Evolutionary conservation across 2,329 filamentous ascomycete genomes (phyloP), one percentile per base, ranked within the genome.

Genomic region (Volutella citrinella): DNA sequence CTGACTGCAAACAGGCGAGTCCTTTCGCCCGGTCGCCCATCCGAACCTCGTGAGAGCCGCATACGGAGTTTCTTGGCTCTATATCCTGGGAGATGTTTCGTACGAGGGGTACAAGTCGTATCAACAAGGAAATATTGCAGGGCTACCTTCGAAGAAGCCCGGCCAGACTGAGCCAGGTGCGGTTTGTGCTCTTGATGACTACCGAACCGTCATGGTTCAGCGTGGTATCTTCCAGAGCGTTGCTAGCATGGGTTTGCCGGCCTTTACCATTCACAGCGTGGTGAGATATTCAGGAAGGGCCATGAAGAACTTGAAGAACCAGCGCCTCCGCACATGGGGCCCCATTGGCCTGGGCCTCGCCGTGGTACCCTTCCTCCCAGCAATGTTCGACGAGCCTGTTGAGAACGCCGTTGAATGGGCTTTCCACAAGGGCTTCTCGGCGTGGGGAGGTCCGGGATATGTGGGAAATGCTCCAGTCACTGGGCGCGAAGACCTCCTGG

Each of bases 21-120:
- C 87, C 0, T 98, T 98, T 65, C 80, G 93, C 3, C 93, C 93
- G 0, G 76, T 98, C 23, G 90, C 91, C 5, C 90, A 96, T 57
- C 91, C 89, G 0, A 81, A 74, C 52, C 66, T 94, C 4, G 84
- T 98, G 10, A 78, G 83, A 39, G 71, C 78, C 29, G 93, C 93
- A 6, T 98, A 98, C 57, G 91, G 79, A 30, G 70, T 98, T 25
- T 95, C 87, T 3, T 97, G 93, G 93, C 72, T 85, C 10, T 98
- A 98, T 56, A 77, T 98, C 15, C 64, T 89, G 11, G 91, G 93
- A 30, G 93, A 98, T 56, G 91, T 97, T 29, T 74, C 77, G 20
- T 83, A 96, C 57, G 93, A 98, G 63, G 91, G 93, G 6, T 97
- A 95, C 70, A 95, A 96, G 59, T 84, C 91, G 7, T 97, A 96